Base-by-base conservation (phyloP, 2,329 filamentous ascomycete species). In the Sporothrix globosa region DNA sequence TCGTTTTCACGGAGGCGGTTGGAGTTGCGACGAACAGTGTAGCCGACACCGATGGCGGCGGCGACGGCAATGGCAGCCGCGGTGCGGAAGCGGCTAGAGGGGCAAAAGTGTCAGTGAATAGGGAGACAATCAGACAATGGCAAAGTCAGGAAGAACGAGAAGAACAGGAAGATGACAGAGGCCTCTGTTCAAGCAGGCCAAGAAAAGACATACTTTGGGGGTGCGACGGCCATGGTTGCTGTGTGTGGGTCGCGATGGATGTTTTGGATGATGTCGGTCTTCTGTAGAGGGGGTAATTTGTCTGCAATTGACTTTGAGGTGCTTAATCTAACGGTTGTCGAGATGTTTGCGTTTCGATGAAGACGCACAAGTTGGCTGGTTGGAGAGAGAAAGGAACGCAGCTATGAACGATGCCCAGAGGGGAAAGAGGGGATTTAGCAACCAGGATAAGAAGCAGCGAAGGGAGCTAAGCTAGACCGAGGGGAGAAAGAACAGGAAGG, bases 1-100 rank as follows among this genome's bases (percentile, higher is more conserved):
- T 85, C 83, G 78, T 84, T 84, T 69, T 78, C 77, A 52, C 76
- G 77, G 39, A 83, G 73, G 4, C 78, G 76, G 41, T 76, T 73
- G 44, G 81, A 77, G 53, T 80, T 76, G 75, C 82, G 82, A 69
- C 77, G 77, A 71, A 80, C 76, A 69, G 73, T 74, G 30, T 77
- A 66, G 67, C 73, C 76, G 14, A 76, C 70, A 66, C 74, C 76
- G 53, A 76, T 74, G 39, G 77, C 75, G 53, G 77, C 74, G 52
- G 80, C 74, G 63, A 80, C 72, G 70, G 81, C 56, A 73, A 72
- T 53, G 73, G 79, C 66, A 44, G 81, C 74, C 34, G 83, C 74
- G 66, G 78, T 78, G 24, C 79, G 82, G 72, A 79, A 79, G 70
- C 81, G 82, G 60, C 82, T 81, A 44, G 9, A 24, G 6, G 27